Evolutionary conservation across 148 eudicot genomes (phyloP).

Genomic region (Salicornia ramosissima): DNA sequence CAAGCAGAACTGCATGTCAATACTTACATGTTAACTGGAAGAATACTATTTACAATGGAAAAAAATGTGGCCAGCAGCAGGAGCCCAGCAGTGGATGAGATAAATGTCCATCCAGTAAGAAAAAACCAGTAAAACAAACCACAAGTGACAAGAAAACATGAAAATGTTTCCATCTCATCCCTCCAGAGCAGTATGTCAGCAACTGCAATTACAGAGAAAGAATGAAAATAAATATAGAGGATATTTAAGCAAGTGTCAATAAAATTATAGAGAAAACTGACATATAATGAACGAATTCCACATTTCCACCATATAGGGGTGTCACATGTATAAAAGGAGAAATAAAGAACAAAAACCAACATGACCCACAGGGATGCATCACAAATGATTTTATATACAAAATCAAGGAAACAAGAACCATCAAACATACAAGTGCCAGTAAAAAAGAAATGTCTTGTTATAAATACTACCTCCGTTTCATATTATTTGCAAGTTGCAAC

Average conservation of each 20-base stretch:
- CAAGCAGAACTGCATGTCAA: background rate
- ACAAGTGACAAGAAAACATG: conserved; percentile 50
- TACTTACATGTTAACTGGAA: conserved; percentile 71
- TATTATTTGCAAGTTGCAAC: no score
- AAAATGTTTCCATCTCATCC: conserved; percentile 81
- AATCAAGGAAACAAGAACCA: background rate
- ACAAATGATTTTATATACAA: background rate
- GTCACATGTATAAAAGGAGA: background rate
- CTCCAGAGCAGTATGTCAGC: conserved; percentile 91
- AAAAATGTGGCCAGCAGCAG: conserved; percentile 45
- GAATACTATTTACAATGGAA: conserved; percentile 44
- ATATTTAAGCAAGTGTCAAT: background rate
- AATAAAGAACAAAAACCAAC: background rate
- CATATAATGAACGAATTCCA: background rate
- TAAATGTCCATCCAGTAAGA: conserved; percentile 58
- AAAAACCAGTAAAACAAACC: conserved; percentile 69
- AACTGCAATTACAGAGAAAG: conserved; percentile 47
- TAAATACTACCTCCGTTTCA: no score
- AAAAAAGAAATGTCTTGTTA: background rate
- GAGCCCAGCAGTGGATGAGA: conserved; percentile 65
- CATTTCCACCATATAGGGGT: background rate
- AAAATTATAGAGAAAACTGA: background rate
- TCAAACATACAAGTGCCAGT: background rate
- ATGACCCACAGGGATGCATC: background rate
- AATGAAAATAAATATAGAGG: background rate